Evolutionary conservation across 768 basidiomycete genomes (phyloP).

Genomic region (Boletus sp.): DNA sequence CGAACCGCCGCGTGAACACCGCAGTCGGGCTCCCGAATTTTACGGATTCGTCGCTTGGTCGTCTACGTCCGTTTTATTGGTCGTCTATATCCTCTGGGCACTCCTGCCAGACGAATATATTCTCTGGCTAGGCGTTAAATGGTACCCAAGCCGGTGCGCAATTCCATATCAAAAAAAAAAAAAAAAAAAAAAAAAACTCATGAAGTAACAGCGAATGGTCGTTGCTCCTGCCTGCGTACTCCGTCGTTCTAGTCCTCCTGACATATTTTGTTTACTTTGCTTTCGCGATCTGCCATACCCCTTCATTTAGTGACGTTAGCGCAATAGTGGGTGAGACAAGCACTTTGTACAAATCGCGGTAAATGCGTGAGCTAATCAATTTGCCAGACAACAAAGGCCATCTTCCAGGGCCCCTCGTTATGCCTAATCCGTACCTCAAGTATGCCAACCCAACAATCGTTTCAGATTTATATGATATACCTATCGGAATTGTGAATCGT

Average conservation of each 20-base stretch:
- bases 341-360: slow-evolving; percentile 8
- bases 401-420: slow-evolving; percentile 37
- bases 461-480: slow-evolving; percentile 77
- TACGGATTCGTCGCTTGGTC: slow-evolving; percentile 91
- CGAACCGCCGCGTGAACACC: slow-evolving; percentile 40
- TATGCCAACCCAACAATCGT: slow-evolving; percentile 45
- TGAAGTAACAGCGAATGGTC: slow-evolving; percentile 72
- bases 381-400: slow-evolving; percentile 55
- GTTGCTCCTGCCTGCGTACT: slow-evolving; percentile 74
- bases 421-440: slow-evolving; percentile 44
- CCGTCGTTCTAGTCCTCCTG: slow-evolving; percentile 63
- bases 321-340: slow-evolving; percentile 59
- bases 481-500: slow-evolving; percentile 76
- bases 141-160: slow-evolving; percentile 84
- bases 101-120: slow-evolving; percentile 73
- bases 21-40: slow-evolving; percentile 76
- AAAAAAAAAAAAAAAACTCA: background rate
- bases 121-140: slow-evolving; percentile 60
- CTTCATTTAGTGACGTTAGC: slow-evolving; percentile 61
- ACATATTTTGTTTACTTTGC: slow-evolving; percentile 78
- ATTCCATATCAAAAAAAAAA: background rate
- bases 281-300: slow-evolving; percentile 68
- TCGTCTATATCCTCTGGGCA: slow-evolving; percentile 76
- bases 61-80: slow-evolving; percentile 66
- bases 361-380: slow-evolving; percentile 9